These are phyloP conservation scores for Trebouxia sp. DNA, from an alignment of 139 green algal species.

Conservation along the genomic window DNA sequence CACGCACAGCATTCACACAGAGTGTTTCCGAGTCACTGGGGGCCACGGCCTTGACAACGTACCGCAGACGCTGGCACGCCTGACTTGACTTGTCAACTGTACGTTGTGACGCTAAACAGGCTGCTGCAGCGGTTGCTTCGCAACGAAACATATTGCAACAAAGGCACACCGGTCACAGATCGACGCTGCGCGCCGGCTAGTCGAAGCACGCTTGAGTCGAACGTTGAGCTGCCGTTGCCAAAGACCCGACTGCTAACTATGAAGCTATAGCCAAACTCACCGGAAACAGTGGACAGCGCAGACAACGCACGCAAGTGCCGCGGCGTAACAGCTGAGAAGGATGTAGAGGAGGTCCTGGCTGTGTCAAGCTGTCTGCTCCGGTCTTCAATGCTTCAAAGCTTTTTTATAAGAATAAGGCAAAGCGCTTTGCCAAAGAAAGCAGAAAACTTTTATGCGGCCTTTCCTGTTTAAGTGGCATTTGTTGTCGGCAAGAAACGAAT, in stretches of 20 bases:
- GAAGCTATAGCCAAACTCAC: conserved; percentile 12
- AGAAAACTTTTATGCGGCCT: conserved; percentile 17
- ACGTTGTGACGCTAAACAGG: background rate
- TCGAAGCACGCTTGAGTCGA: no score
- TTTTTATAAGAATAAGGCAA: conserved; percentile 18
- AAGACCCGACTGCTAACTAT: background rate
- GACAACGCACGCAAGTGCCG: background rate
- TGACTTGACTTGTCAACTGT: background rate
- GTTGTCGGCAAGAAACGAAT: background rate
- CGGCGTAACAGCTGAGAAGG: no score
- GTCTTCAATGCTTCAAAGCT: background rate
- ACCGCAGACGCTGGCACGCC: background rate
- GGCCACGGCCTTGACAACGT: background rate
- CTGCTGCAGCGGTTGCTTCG: background rate
- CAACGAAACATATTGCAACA: background rate
- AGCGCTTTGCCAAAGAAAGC: background rate
- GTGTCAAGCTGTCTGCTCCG: background rate
- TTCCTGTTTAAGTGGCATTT: conserved; percentile 12
- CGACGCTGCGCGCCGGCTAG: no score
- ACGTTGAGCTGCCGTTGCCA: background rate
- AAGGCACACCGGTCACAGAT: background rate
- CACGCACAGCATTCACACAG: no score
- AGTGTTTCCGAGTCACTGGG: no score
- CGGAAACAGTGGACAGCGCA: background rate
- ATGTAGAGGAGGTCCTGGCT: no score